Percentiles rank a stretch among this genome's conserved stretches.
These are phyloP conservation scores for Quercus robur DNA, from an alignment of 306 rosid genomes.

Conservation along the genomic window DNA sequence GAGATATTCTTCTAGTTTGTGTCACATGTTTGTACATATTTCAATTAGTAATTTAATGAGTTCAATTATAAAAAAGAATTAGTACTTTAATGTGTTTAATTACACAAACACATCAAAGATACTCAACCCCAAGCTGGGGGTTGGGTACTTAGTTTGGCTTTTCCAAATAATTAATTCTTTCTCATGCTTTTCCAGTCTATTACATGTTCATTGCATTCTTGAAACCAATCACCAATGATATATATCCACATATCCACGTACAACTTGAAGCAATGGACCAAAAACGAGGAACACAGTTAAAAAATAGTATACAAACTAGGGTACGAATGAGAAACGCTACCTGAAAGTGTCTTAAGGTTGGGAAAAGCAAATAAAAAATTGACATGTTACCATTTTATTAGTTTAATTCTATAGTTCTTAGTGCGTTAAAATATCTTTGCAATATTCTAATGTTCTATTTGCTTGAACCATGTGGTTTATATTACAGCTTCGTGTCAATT, in stretches of 20 bases:
- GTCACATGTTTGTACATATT: no score
- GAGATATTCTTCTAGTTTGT: no score
- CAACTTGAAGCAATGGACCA: neutral
- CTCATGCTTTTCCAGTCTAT: neutral
- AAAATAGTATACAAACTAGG: neutral
- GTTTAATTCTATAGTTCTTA: no score
- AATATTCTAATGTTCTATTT: no score
- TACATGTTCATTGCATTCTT: neutral
- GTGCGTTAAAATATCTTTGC: no score
- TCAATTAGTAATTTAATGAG: no score
- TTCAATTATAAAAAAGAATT: no score
- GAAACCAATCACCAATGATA: neutral
- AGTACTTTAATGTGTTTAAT: no score
- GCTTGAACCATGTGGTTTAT: no score
- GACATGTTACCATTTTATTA: no score
- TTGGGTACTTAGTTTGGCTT: neutral
- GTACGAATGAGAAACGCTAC: neutral
- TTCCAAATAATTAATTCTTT: neutral
- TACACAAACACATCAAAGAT: neutral
- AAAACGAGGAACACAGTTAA: neutral
- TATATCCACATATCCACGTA: neutral
- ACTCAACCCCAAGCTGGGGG: neutral
- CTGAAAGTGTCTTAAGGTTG: neutral
- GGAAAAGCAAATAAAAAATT: no score
- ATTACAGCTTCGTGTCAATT: neutral